Percentiles rank a stretch among this genome's conserved stretches.
phyloP scores from a whole-genome alignment of 176 grass and related monocot species.

The Calamus simplicifolius region DNA sequence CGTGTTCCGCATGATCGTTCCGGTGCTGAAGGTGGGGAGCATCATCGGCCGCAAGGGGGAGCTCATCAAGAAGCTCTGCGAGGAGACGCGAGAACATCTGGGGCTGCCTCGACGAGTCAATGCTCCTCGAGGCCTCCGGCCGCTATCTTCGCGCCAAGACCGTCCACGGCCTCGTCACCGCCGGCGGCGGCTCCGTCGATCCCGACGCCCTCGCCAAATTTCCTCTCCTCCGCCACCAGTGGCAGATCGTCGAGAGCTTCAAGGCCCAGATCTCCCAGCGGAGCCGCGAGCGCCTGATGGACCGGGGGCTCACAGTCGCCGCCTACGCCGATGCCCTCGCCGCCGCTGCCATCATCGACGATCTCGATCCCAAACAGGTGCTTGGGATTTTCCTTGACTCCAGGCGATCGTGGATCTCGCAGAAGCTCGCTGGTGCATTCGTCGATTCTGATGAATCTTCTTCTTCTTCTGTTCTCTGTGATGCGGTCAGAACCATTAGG shows the following conservation, averaged over 20 bases:
- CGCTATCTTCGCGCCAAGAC: constrained; percentile 65
- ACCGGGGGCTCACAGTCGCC: constrained; percentile 47
- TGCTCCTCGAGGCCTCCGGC: constrained; percentile 81
- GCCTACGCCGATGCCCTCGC: constrained; percentile 85
- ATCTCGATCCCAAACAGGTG: constrained; percentile 53
- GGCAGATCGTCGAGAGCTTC: constrained; percentile 88
- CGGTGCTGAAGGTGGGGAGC: too few species aligned
- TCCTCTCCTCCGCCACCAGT: constrained; percentile 76
- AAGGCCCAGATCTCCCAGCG: constrained; percentile 76
- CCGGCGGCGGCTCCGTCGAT: constrained; percentile 4
- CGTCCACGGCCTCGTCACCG: constrained; percentile 59
- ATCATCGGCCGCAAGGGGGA: too few species aligned
- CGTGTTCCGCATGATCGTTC: too few species aligned
- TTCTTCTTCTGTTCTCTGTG: constrained; percentile 59
- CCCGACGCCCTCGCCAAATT: constrained; percentile 48
- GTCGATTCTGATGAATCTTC: constrained; percentile 36
- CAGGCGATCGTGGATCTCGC: constrained; percentile 73
- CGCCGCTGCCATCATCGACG: constrained; percentile 52
- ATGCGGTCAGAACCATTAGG: constrained; percentile 56
- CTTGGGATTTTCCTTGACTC: constrained; percentile 66
- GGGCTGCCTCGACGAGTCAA: constrained; percentile 83
- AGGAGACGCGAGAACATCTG: constrained; percentile 99
- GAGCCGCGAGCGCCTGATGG: constrained; percentile 62
- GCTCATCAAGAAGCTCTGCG: too few species aligned
- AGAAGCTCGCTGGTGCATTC: constrained; percentile 35